Evolutionary conservation across 257 asterid species (phyloP).

Genomic region (Jacaranda mimosifolia): DNA sequence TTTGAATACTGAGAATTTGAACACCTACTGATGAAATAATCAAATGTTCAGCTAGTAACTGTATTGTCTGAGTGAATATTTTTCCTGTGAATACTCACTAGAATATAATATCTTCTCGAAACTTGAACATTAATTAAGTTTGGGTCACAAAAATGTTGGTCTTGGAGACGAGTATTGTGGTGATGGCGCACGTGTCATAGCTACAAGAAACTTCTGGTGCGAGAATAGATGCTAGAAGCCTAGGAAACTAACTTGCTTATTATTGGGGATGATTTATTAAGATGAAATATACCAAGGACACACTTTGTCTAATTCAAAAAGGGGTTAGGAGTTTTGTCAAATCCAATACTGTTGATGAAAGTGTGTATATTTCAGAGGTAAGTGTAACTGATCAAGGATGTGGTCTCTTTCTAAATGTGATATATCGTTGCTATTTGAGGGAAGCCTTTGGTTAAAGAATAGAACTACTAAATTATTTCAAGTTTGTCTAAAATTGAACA

Average conservation of each 20-base stretch:
- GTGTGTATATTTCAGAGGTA: not conserved
- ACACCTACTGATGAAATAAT: not conserved
- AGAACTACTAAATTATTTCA: not conserved
- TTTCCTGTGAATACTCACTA: not conserved
- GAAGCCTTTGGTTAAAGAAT: conserved; percentile 19
- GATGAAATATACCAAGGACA: not conserved
- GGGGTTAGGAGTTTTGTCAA: not conserved
- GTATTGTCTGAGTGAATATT: too few relatives aligned
- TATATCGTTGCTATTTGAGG: not conserved
- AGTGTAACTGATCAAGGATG: not conserved
- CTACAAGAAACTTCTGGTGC: not conserved
- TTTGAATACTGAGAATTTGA: not conserved
- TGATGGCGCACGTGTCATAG: conserved; percentile 4
- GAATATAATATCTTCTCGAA: not conserved
- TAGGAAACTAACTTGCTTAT: not conserved
- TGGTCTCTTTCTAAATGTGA: not conserved
- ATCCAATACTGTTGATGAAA: not conserved
- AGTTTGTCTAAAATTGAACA: not conserved
- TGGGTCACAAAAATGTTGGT: not conserved
- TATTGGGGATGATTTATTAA: not conserved
- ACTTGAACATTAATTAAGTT: not conserved
- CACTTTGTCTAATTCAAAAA: not conserved
- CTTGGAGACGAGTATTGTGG: not conserved
- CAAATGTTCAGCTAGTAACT: not conserved
- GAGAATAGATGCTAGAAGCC: not conserved